A percentile compares a stretch with the other conserved stretches of the same genome.
These are phyloP conservation scores for Daldinia grandis DNA, from an alignment of 495 filamentous ascomycete species.

Conservation along the genomic window DNA sequence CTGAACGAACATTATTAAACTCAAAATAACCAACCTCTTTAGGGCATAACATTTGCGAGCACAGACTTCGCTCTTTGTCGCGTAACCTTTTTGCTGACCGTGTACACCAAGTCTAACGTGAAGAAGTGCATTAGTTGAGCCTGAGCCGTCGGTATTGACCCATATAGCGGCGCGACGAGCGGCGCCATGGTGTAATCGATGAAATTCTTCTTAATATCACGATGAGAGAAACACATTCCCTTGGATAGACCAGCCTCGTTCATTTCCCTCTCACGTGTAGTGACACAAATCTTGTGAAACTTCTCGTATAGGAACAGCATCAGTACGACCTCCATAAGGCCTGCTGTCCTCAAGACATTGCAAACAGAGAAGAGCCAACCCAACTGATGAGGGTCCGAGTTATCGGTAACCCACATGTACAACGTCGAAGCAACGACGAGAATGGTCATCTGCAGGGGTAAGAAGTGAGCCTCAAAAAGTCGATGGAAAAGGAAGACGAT, in stretches of 20 bases:
- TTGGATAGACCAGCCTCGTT: constrained; percentile 63
- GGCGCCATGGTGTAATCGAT: constrained; percentile 67
- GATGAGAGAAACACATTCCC: constrained; percentile 66
- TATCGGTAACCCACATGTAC: constrained; percentile 58
- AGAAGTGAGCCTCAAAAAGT: constrained; percentile 74
- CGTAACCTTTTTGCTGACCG: constrained; percentile 70
- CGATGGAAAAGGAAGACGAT: constrained; percentile 63
- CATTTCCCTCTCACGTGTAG: constrained; percentile 69
- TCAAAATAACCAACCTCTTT: constrained; percentile 27
- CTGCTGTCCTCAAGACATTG: constrained; percentile 62
- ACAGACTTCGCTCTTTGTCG: constrained; percentile 58
- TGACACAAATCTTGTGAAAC: constrained; percentile 66
- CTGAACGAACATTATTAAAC: constrained; percentile 39
- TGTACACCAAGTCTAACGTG: constrained; percentile 70
- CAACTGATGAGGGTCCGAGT: constrained; percentile 58
- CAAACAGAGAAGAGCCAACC: constrained; percentile 64
- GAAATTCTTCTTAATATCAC: constrained; percentile 60
- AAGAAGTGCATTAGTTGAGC: constrained; percentile 73
- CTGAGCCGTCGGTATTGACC: constrained; percentile 67
- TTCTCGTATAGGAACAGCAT: constrained; percentile 69
- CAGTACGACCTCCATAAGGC: constrained; percentile 66
- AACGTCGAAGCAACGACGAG: constrained; percentile 67
- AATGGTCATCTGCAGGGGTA: constrained; percentile 69
- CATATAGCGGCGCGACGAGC: constrained; percentile 68
- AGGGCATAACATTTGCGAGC: constrained; percentile 53